Evolutionary conservation across 2,329 filamentous ascomycete genomes (phyloP).

Genomic region (Cercospora sesami): DNA sequence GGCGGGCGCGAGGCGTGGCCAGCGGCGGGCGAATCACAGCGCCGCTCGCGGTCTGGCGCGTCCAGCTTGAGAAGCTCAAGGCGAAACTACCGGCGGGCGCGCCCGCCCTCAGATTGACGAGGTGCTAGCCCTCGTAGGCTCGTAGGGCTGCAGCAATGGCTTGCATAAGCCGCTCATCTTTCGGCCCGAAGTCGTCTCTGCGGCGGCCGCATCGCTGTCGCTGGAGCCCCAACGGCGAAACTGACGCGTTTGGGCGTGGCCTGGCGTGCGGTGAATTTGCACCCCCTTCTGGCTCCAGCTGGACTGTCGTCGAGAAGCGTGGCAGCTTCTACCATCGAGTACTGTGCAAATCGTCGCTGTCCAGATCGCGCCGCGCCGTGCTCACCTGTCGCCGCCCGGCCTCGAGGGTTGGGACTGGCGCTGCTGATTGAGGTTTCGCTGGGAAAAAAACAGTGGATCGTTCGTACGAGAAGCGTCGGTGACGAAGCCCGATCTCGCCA

Average conservation of each 20-base stretch:
- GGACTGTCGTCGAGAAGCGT: slow-evolving; percentile 5
- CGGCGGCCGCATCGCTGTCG: background rate
- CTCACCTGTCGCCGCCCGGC: background rate
- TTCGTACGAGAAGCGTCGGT: slow-evolving; percentile 6
- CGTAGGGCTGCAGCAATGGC: slow-evolving; percentile 23
- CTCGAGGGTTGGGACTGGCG: slow-evolving; percentile 14
- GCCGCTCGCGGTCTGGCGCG: background rate
- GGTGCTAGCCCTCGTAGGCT: slow-evolving; percentile 18
- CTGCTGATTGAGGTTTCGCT: slow-evolving; percentile 4
- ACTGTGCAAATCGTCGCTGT: background rate
- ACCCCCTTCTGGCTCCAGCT: background rate
- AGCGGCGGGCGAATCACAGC: slow-evolving; percentile 8
- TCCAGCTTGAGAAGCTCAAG: slow-evolving; percentile 12
- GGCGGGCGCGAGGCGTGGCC: slow-evolving; percentile 6
- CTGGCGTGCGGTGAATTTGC: background rate
- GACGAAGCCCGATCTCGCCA: slow-evolving; percentile 13
- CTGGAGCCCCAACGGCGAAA: slow-evolving; percentile 13
- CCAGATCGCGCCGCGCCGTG: background rate
- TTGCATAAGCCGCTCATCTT: slow-evolving; percentile 17
- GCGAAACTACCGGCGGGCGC: slow-evolving; percentile 12
- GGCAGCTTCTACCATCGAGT: background rate
- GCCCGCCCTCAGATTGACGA: slow-evolving; percentile 17
- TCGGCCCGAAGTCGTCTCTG: slow-evolving; percentile 16
- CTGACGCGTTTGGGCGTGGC: slow-evolving; percentile 16
- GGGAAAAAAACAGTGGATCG: slow-evolving; percentile 20